Evolutionary conservation across 495 filamentous ascomycete species (phyloP).

Genomic region (Tuber melanosporum): DNA sequence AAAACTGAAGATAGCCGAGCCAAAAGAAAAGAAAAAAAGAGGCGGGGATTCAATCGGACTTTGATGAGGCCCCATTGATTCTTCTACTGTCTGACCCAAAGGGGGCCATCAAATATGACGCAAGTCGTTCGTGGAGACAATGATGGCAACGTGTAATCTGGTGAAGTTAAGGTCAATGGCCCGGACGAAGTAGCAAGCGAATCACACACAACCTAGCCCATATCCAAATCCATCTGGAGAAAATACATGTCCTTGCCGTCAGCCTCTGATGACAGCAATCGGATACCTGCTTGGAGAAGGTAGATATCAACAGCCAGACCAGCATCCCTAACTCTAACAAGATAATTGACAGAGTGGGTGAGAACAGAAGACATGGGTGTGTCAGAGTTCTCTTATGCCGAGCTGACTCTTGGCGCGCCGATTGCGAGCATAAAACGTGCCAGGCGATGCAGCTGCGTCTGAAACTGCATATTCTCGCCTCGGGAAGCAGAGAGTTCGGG

Average conservation of each 20-base stretch:
- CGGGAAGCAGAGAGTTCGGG: not conserved
- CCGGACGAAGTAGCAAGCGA: not conserved
- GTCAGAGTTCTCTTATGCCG: not conserved
- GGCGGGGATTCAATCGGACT: not conserved
- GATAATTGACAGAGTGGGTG: not conserved
- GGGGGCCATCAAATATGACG: not conserved
- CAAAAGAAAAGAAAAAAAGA: not conserved
- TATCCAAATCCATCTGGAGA: not conserved
- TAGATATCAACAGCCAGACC: not conserved
- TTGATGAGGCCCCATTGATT: not conserved
- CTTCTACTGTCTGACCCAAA: not conserved
- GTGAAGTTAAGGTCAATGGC: not conserved
- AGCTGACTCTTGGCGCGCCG: not conserved
- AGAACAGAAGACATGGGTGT: not conserved
- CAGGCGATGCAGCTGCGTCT: not conserved
- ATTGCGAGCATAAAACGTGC: not conserved
- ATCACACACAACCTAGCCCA: not conserved
- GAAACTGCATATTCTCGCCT: slow-evolving; percentile 1
- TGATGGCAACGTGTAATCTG: not conserved
- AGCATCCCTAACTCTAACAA: not conserved
- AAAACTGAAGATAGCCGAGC: not conserved
- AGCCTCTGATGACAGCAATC: not conserved
- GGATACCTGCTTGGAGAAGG: not conserved
- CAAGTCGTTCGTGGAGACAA: not conserved
- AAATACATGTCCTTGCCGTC: not conserved